phyloP scores from a whole-genome alignment of 371 early-diverging fungal species.

The Mucor circinelloides region DNA sequence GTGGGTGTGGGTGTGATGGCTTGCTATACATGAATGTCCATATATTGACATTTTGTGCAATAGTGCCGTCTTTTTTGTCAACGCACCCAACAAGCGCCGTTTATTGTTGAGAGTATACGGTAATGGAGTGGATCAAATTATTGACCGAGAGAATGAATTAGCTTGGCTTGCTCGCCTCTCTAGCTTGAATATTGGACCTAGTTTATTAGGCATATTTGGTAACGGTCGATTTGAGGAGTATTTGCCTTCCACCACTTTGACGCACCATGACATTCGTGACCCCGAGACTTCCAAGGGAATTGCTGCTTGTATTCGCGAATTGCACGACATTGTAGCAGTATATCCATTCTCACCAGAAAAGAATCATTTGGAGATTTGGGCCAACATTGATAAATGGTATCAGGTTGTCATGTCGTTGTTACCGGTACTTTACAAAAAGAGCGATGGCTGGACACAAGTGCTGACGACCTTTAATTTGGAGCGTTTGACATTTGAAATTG shows the following conservation, averaged over 20 bases:
- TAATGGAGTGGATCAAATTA: conserved; percentile 76
- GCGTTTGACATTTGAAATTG: conserved; percentile 49
- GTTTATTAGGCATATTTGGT: conserved; percentile 76
- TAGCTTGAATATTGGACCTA: conserved; percentile 71
- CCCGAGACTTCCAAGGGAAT: conserved; percentile 70
- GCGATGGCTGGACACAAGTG: conserved; percentile 18
- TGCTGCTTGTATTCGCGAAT: conserved; percentile 70
- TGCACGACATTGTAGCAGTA: conserved; percentile 72
- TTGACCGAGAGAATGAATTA: conserved; percentile 80
- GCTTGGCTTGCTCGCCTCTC: conserved; percentile 78
- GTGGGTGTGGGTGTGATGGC: not conserved
- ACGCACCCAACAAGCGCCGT: conserved; percentile 44
- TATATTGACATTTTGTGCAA: not conserved
- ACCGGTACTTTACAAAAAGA: conserved; percentile 20
- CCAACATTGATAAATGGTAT: conserved; percentile 68
- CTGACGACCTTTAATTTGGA: conserved; percentile 46
- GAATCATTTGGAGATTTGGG: conserved; percentile 63
- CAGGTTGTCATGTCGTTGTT: conserved; percentile 23
- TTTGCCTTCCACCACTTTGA: conserved; percentile 76
- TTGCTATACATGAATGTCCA: not conserved
- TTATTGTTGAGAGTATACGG: conserved; percentile 81
- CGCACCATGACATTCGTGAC: conserved; percentile 67
- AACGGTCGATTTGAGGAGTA: conserved; percentile 91
- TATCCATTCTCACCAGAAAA: conserved; percentile 54
- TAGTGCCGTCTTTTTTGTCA: conserved; percentile 75